Evolutionary conservation across 805 yeast genomes (phyloP).

Genomic region (Vanderwaltozyma verrucispora): DNA sequence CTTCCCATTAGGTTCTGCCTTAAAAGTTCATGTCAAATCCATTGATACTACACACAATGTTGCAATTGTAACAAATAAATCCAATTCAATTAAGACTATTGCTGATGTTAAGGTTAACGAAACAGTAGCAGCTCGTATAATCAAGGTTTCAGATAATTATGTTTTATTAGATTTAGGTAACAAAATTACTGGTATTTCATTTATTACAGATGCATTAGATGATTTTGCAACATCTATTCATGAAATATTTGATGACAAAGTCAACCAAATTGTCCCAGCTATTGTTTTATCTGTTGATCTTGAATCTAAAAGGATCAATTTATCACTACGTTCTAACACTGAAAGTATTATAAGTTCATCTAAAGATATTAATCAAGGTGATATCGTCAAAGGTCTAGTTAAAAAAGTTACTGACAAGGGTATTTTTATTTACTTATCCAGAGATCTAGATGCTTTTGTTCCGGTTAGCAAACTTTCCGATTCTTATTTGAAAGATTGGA

Average conservation of each 20-base stretch:
- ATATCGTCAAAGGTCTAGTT: slow-evolving; percentile 71
- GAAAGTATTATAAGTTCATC: slow-evolving; percentile 41
- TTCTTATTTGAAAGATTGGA: slow-evolving; percentile 78
- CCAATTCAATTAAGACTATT: slow-evolving; percentile 31
- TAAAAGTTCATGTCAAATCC: slow-evolving; percentile 45
- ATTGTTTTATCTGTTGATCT: slow-evolving; percentile 34
- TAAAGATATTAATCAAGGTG: slow-evolving; percentile 55
- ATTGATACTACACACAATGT: slow-evolving; percentile 44
- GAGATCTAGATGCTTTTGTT: slow-evolving; percentile 64
- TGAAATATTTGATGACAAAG: slow-evolving; percentile 33
- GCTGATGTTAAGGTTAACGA: slow-evolving; percentile 44
- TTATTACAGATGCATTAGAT: slow-evolving; percentile 67
- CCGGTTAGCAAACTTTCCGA: slow-evolving; percentile 77
- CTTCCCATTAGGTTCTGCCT: slow-evolving; percentile 64
- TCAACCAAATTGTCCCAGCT: slow-evolving; percentile 48
- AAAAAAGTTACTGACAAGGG: slow-evolving; percentile 67
- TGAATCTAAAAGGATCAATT: slow-evolving; percentile 42
- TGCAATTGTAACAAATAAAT: slow-evolving; percentile 42
- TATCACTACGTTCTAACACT: slow-evolving; percentile 50
- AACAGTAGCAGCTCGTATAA: slow-evolving; percentile 50
- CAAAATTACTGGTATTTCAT: slow-evolving; percentile 44
- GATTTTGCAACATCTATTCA: slow-evolving; percentile 48
- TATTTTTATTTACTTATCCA: slow-evolving; percentile 65
- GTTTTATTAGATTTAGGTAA: slow-evolving; percentile 64
- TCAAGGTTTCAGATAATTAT: slow-evolving; percentile 46